Evolutionary conservation across 441 rosid species (phyloP).

Genomic region (Gossypium gossypioides): DNA sequence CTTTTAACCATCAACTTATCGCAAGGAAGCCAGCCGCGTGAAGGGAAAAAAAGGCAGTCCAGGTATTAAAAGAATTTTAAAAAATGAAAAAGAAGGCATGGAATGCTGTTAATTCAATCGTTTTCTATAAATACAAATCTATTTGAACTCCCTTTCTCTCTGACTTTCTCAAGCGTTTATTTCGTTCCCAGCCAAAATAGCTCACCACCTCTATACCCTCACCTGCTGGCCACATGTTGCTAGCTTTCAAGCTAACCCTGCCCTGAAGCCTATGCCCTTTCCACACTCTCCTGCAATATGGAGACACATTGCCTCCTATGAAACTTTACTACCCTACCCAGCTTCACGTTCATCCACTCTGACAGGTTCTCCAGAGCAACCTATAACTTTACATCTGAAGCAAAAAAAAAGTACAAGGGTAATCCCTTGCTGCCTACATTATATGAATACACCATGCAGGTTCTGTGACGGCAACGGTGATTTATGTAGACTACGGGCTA

Average conservation of each 20-base stretch:
- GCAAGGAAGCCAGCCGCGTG: background rate
- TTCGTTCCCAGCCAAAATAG: background rate
- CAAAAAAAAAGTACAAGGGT: conserved; percentile 43
- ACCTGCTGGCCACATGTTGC: conserved; percentile 75
- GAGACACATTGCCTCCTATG: conserved; percentile 37
- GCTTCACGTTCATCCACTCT: conserved; percentile 46
- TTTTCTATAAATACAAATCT: background rate
- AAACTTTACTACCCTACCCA: conserved; percentile 58
- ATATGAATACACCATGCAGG: conserved; percentile 76
- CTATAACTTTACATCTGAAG: conserved; percentile 29
- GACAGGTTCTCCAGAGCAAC: conserved; percentile 16
- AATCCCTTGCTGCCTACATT: conserved; percentile 56
- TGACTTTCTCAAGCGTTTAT: background rate
- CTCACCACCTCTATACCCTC: conserved; percentile 56
- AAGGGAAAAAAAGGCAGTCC: background rate
- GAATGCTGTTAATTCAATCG: background rate
- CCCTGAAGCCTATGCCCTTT: conserved; percentile 44
- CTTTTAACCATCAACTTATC: background rate
- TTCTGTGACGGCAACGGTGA: conserved; percentile 40
- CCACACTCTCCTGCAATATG: conserved; percentile 38
- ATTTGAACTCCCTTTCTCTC: background rate
- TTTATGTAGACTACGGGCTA: conserved; percentile 61
- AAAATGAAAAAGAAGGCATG: background rate
- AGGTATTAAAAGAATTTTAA: background rate
- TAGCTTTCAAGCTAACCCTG: conserved; percentile 63